Conservation (phyloP, 495 filamentous ascomycete species). For the Hypoxylon lienhwacheense region DNA sequence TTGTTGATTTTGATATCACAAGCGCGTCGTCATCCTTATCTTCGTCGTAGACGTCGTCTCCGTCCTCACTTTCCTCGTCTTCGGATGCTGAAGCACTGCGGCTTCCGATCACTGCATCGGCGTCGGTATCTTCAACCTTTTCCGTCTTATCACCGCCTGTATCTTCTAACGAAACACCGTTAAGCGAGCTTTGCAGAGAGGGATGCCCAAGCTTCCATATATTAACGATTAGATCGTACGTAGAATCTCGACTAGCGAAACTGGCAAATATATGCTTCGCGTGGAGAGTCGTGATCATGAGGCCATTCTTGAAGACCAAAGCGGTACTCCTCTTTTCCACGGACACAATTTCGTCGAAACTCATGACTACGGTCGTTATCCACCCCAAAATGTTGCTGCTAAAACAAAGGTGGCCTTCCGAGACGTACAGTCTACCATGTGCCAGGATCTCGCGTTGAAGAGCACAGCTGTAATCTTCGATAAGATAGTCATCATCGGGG, state of each 20-base stretch:
- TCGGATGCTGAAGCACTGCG: conserved; percentile 59
- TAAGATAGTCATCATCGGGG: conserved; percentile 95
- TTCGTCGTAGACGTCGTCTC: conserved; percentile 71
- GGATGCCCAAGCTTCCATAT: conserved; percentile 98
- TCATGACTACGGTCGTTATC: conserved; percentile 95
- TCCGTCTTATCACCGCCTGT: conserved; percentile 87
- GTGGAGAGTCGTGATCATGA: conserved; percentile 94
- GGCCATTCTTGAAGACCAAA: conserved; percentile 94
- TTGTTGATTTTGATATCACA: conserved; percentile 61
- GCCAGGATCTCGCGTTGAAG: conserved; percentile 94
- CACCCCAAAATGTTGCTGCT: conserved; percentile 98
- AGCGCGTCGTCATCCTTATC: conserved; percentile 68
- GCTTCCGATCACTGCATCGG: conserved; percentile 39
- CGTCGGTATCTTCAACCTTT: conserved; percentile 62
- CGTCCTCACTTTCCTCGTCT: conserved; percentile 64
- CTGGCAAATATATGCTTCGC: conserved; percentile 95
- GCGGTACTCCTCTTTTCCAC: conserved; percentile 97
- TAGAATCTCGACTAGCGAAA: conserved; percentile 90
- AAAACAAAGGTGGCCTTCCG: conserved; percentile 97
- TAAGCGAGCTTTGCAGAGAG: conserved; percentile 80
- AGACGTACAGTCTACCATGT: conserved; percentile 92
- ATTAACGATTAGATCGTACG: conserved; percentile 93
- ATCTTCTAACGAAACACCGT: conserved; percentile 79
- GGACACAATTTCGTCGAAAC: conserved; percentile 95
- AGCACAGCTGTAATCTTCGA: conserved; percentile 98